Evolutionary conservation across 345 rosid genomes (phyloP), one percentile per base, ranked within the genome.

Genomic region (Crucihimalaya himalaica): DNA sequence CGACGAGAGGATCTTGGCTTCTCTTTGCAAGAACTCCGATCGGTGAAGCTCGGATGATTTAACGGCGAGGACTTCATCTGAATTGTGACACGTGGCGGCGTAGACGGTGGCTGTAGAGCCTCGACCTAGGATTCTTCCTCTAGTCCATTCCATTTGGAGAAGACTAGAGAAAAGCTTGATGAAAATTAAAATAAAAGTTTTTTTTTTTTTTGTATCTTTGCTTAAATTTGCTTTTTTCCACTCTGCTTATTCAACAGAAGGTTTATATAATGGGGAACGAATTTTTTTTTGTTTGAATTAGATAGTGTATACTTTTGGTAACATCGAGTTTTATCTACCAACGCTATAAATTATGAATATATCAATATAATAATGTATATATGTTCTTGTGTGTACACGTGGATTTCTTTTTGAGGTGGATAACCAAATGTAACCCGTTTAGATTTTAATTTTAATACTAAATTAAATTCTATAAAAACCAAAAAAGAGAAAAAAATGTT

Each of bases 91-190:
- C 16, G 83, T 74, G 70, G 90, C 90, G 47, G 83, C 54, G 75
- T 79, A 86, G 55, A 89, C 97, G 78, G 88, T 76, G 81, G 97
- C 96, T 1, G 93, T 79, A 25, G 96, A 86, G 84, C 93, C 92
- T 23, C 66, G 83, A 81, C 97, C 96, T 57, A 89, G 71, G 70
- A 77, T 52, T 66, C 54, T 83, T 68, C 93, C 90, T 76, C 89
- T 84, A 21, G 84, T 89, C 96, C 97, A 91, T 63, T 77, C 81
- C 92, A 86, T 89, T 63, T 63, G 76, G 78, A 73, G 43, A 79
- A 67, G 67, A 66, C 68, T 63, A 70, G 60, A 69, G 68, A 40
- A 56, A 57, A 35, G 12, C 39, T 35, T 10, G 31, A n/a, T 23
- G 48, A 0, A 1, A n/a, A 42, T 32, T n/a, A n/a, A n/a, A n/a